Evolutionary conservation across 2,329 filamentous ascomycete species (phyloP), one percentile per base, ranked within the genome.

Genomic region (Aspergillus intermedius): DNA sequence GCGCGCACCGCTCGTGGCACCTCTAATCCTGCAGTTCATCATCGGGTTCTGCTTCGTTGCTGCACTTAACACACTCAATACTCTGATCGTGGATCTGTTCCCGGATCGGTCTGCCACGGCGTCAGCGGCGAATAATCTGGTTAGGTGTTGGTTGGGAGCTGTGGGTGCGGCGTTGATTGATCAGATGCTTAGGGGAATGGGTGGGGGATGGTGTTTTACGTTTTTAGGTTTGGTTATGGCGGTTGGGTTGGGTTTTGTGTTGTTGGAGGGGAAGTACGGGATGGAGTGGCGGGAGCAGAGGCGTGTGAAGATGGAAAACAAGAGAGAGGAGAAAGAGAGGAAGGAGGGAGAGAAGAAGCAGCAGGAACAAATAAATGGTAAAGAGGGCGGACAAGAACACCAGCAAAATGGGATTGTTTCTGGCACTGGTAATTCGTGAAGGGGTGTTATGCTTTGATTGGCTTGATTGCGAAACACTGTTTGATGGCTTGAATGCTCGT

Each of bases 1-100:
- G 23, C 49, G 50, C 6, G 45, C 55, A 3, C 58, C 55, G 23
- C 47, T 63, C 2, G 55, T 56, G 3, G 59, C 53, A 6, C 59
- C 60, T 2, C 50, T 68, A 2, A 50, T 67, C 3, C 49, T 69
- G 19, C 64, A 63, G 15, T 67, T 67, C 49, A 49, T 68, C 35
- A 60, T 61, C 19, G 62, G 63, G 0, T 60, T 63, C 50, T 56
- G 52, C 34, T 55, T 59, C 13, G 54, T 61, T 17, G 54, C 54
- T 7, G 49, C 54, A 6, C 53, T 54, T 30, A 63, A 57, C 30
- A 52, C 54, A 1, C 57, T 56, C 25, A 62, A 57, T 41, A 63
- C 63, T 2, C 55, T 68, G 8, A 51, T 67, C 3, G 55, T 67
- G 5, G 66, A 69, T 45, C 49, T 64, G 0, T 57, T 65, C 47